phyloP scores from a whole-genome alignment of 2,329 filamentous ascomycete genomes.

The Exophiala alcalophila region DNA sequence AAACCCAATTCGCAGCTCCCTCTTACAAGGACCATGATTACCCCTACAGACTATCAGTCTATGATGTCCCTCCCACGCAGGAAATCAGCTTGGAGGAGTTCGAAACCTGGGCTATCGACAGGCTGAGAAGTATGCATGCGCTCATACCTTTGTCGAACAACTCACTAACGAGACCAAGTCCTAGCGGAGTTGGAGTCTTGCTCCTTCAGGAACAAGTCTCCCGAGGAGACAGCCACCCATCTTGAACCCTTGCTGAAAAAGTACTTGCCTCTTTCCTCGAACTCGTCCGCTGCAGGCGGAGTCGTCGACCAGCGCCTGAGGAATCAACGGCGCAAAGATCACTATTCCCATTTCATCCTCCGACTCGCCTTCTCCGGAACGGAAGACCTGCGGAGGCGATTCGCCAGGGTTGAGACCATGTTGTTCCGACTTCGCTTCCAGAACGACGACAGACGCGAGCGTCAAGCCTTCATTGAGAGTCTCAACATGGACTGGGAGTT shows the following conservation, averaged over 20 bases:
- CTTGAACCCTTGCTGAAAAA: slow-evolving; percentile 87
- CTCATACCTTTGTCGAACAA: slow-evolving; percentile 7
- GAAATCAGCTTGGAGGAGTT: slow-evolving; percentile 97
- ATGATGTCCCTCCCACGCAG: slow-evolving; percentile 78
- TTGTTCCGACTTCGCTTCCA: slow-evolving; percentile 81
- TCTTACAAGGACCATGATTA: slow-evolving; percentile 76
- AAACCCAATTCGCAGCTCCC: slow-evolving; percentile 78
- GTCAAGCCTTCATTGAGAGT: slow-evolving; percentile 70
- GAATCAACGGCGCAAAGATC: slow-evolving; percentile 83
- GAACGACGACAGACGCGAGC: slow-evolving; percentile 70
- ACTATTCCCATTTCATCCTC: slow-evolving; percentile 97
- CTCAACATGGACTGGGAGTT: slow-evolving; percentile 82
- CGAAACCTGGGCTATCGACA: slow-evolving; percentile 96
- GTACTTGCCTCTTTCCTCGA: slow-evolving; percentile 75
- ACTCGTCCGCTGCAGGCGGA: slow-evolving; percentile 60
- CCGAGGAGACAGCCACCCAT: slow-evolving; percentile 75
- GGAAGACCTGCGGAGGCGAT: slow-evolving; percentile 83
- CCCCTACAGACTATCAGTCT: slow-evolving; percentile 86
- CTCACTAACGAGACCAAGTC: slow-evolving; percentile 30
- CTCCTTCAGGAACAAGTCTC: slow-evolving; percentile 85
- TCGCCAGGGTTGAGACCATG: slow-evolving; percentile 81
- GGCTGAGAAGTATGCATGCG: slow-evolving; percentile 65
- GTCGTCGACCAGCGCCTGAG: slow-evolving; percentile 53
- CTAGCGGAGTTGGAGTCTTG: slow-evolving; percentile 71
- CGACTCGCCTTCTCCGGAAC: slow-evolving; percentile 88